A percentile compares a stretch with the other conserved stretches of the same genome.
These are phyloP conservation scores for Podaxis carcinomalis DNA, from an alignment of 768 basidiomycete genomes.

Conservation along the genomic window DNA sequence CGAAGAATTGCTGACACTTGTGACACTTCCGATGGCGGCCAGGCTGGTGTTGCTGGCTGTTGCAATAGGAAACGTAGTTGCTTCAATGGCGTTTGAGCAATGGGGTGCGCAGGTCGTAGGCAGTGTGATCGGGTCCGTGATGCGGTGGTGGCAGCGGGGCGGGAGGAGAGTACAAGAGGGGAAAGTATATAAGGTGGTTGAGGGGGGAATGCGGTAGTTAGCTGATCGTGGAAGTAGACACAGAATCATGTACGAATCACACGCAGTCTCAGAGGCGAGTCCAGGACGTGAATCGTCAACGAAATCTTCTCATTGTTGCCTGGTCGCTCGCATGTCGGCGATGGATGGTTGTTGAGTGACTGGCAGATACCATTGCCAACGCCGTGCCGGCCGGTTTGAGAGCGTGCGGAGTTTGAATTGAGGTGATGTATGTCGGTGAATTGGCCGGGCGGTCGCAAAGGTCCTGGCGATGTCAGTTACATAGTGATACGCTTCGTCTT, in stretches of 20 bases:
- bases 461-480: slow-evolving; percentile 2
- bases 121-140: slow-evolving; percentile 43
- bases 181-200: slow-evolving; percentile 84
- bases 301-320: slow-evolving; percentile 5
- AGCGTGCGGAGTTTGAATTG: slow-evolving; percentile 22
- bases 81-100: slow-evolving; percentile 74
- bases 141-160: slow-evolving; percentile 36
- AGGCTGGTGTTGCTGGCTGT: slow-evolving; percentile 65
- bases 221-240: neutral
- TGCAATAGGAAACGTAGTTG: slow-evolving; percentile 63
- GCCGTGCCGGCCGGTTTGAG: slow-evolving; percentile 9
- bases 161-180: slow-evolving; percentile 54
- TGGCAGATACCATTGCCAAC: neutral
- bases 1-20: slow-evolving; percentile 65
- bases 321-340: neutral
- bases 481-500: neutral
- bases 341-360: slow-evolving; percentile 3
- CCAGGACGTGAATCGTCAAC: neutral
- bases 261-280: neutral
- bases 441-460: neutral
- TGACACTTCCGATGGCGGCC: slow-evolving; percentile 66
- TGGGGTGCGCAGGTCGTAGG: slow-evolving; percentile 65
- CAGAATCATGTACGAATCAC: neutral
- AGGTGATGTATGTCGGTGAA: neutral
- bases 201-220: slow-evolving; percentile 55